These are phyloP conservation scores for Chalciporus sphaerocephalus DNA, from an alignment of 768 basidiomycete species.

Conservation along the genomic window DNA sequence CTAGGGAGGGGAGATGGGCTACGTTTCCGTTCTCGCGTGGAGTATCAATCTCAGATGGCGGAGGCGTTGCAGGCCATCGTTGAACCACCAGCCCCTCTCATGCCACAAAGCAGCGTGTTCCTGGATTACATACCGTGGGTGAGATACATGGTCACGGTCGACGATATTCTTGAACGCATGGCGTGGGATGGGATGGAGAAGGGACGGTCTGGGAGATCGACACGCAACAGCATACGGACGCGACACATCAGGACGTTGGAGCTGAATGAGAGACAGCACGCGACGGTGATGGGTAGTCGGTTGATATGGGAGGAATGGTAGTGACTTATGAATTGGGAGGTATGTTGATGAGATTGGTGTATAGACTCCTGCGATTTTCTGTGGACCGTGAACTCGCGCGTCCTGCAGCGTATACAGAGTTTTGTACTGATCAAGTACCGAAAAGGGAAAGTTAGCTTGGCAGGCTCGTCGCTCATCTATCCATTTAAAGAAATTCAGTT, in stretches of 20 bases:
- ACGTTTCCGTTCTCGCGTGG: conserved; percentile 40
- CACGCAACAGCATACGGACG: conserved; percentile 52
- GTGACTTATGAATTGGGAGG: too few species aligned
- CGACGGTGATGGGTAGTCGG: conserved; percentile 27
- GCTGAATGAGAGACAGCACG: conserved; percentile 37
- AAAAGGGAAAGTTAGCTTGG: conserved; percentile 8
- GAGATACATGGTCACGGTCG: conserved; percentile 57
- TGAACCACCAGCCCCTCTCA: conserved; percentile 37
- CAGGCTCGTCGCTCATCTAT: conserved; percentile 19
- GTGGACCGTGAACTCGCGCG: too few species aligned
- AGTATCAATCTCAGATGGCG: conserved; percentile 39
- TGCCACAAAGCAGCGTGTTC: conserved; percentile 45
- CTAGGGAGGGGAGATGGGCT: conserved; percentile 12
- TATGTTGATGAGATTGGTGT: too few species aligned
- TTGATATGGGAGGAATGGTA: neutral
- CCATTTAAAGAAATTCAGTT: conserved; percentile 14
- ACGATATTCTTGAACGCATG: conserved; percentile 43
- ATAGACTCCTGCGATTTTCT: too few species aligned
- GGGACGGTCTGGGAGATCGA: conserved; percentile 39
- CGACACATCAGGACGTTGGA: conserved; percentile 43
- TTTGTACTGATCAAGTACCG: conserved; percentile 6
- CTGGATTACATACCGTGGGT: conserved; percentile 72
- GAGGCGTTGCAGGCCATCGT: conserved; percentile 48
- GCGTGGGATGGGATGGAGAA: conserved; percentile 33
- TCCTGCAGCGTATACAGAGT: too few species aligned